Percentiles rank a stretch among this genome's conserved stretches.
These are phyloP conservation scores for Teunomyces stri DNA, from an alignment of 805 yeast genomes.

Conservation along the genomic window DNA sequence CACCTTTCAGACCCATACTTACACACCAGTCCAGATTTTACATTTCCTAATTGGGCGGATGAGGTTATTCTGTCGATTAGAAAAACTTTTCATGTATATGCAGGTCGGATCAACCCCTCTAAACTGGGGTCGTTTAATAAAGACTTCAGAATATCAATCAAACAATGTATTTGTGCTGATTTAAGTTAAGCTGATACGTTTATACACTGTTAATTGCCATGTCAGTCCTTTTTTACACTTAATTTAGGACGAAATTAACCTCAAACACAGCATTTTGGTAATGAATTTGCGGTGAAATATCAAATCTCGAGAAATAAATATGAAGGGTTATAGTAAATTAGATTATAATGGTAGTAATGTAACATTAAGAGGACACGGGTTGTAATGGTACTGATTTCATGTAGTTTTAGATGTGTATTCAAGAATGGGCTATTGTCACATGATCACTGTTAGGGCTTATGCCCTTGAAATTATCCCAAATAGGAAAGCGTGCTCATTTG, in stretches of 20 bases:
- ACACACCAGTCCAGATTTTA: constrained; percentile 16
- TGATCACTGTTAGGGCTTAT: constrained; percentile 13
- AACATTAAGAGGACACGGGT: too few relatives aligned
- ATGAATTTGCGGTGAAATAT: not conserved
- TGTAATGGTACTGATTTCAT: not conserved
- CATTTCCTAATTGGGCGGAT: constrained; percentile 36
- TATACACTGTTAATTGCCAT: too few relatives aligned
- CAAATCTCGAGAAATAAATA: not conserved
- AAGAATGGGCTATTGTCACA: constrained; percentile 8
- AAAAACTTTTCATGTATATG: constrained; percentile 14
- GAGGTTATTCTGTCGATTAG: constrained; percentile 30
- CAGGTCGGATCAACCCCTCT: constrained; percentile 9
- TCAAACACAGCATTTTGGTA: not conserved
- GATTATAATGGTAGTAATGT: not conserved
- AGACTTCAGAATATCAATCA: not conserved
- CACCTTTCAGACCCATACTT: constrained; percentile 2
- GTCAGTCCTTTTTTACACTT: too few relatives aligned
- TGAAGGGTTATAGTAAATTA: not conserved
- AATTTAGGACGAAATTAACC: too few relatives aligned
- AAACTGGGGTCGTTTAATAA: not conserved
- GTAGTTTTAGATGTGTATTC: constrained; percentile 1
- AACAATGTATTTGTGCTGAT: not conserved
- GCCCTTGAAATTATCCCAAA: constrained; percentile 10
- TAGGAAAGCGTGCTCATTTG: constrained; percentile 11
- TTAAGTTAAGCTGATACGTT: not conserved